phyloP scores from a whole-genome alignment of 2,329 filamentous ascomycete species.

The Aspergillus novofumigatus region DNA sequence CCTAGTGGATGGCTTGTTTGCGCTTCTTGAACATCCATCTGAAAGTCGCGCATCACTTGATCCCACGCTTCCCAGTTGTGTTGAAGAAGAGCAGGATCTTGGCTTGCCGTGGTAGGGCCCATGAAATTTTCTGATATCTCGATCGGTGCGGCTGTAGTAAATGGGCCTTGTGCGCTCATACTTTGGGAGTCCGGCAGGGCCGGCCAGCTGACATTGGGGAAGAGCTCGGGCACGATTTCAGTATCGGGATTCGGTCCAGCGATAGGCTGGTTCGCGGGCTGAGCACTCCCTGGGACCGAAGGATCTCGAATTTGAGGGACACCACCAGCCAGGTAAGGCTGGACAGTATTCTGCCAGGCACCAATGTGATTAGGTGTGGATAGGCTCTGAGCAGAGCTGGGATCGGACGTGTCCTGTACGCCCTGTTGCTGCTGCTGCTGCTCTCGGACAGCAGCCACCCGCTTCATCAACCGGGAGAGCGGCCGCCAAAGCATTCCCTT shows the following conservation, averaged over 20 bases:
- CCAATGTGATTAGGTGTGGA: slow-evolving; percentile 1
- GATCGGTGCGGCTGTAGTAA: slow-evolving; percentile 5
- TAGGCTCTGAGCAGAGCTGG: slow-evolving; percentile 5
- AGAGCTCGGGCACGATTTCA: slow-evolving; percentile 24
- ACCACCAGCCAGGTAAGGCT: slow-evolving; percentile 9
- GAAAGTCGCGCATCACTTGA: slow-evolving; percentile 37
- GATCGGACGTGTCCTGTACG: slow-evolving; percentile 18
- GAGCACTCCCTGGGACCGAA: slow-evolving; percentile 2
- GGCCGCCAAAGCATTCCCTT: slow-evolving; percentile 61
- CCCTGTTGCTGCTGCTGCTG: slow-evolving; percentile 46
- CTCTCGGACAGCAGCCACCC: slow-evolving; percentile 52
- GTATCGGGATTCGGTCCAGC: slow-evolving; percentile 21
- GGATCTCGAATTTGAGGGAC: slow-evolving; percentile 17
- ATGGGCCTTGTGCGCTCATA: slow-evolving; percentile 8
- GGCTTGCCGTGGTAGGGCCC: slow-evolving; percentile 9
- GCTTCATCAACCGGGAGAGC: slow-evolving; percentile 56
- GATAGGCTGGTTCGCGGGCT: slow-evolving; percentile 1
- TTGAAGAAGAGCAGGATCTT: slow-evolving; percentile 13
- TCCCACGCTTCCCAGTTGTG: slow-evolving; percentile 35
- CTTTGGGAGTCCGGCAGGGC: slow-evolving; percentile 12
- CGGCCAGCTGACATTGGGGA: slow-evolving; percentile 25
- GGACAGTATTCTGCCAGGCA: slow-evolving; percentile 4
- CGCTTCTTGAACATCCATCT: slow-evolving; percentile 30
- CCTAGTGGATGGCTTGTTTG: slow-evolving; percentile 14
- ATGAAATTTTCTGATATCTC: slow-evolving; percentile 9